Evolutionary conservation across 2,329 filamentous ascomycete species (phyloP).

Genomic region (Aspergillus cejpii): DNA sequence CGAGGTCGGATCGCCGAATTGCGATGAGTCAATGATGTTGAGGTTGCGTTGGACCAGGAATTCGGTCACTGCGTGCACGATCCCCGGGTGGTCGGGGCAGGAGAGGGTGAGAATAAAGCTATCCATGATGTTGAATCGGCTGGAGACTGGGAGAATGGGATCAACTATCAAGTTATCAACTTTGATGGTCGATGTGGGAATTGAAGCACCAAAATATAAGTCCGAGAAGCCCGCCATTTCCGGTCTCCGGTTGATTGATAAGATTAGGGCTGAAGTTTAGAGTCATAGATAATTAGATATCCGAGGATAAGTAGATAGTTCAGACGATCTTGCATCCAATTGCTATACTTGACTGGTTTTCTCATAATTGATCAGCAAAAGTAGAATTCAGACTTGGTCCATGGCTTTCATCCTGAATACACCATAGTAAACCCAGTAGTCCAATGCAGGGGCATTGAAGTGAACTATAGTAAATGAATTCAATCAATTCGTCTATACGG

Average conservation of each 20-base stretch:
- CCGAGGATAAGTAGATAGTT: no score
- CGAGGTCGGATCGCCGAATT: constrained; percentile 69
- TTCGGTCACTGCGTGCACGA: constrained; percentile 76
- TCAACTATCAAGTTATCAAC: background rate
- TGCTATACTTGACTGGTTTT: no score
- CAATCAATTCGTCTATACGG: no score
- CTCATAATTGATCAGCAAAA: no score
- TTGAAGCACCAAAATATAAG: background rate
- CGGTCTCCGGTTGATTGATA: constrained; percentile 12
- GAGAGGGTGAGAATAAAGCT: constrained; percentile 73
- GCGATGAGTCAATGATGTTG: constrained; percentile 78
- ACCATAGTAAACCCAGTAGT: no score
- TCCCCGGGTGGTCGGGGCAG: constrained; percentile 76
- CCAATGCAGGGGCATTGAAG: no score
- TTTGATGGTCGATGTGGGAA: background rate
- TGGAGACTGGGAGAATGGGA: constrained; percentile 10
- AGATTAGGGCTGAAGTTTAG: constrained; percentile 11
- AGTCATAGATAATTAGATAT: no score
- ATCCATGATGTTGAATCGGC: constrained; percentile 27
- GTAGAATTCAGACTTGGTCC: no score
- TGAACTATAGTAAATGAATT: background rate
- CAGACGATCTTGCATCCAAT: no score
- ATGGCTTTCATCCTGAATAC: no score
- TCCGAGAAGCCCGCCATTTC: constrained; percentile 2
- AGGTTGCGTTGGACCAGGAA: constrained; percentile 65